Evolutionary conservation across 163 green algal species (phyloP), one percentile per base, ranked within the genome.

Genomic region (Volvox carteri): DNA sequence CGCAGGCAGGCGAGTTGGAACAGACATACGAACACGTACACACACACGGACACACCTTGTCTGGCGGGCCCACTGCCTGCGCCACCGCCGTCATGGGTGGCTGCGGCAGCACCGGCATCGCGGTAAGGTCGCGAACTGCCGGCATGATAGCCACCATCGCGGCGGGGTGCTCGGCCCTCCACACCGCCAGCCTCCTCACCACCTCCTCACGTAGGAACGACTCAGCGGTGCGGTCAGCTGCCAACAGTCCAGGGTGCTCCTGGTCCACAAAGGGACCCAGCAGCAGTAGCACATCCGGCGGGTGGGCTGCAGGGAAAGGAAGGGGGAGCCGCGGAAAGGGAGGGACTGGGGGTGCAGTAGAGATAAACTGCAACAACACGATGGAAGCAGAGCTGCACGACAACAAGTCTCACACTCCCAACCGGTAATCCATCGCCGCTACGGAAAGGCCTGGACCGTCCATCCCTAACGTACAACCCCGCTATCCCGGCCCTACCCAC

Each of bases 211-310:
- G 87, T 56, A 97, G 97, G 35, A 98, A 8, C 5, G 95, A 80
- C 30, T 98, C 92, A 84, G 96, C 97, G 9, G 86, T 93, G 25
- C 94, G 77, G 7, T 96, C 84, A 30, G 97, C 48, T 25, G 85
- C 54, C 1, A 76, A 56, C 5, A 98, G 75, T 0, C 81, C 14
- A 5, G 94, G 92, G 80, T 98, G 94, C 72, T 97, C 92, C 9
- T 85, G 92, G 91, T 98, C 96, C 68, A 98, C 94, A 93, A 98
- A 98, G 0, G 96, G 96, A 0, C 96, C 96, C 76, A 96, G 28
- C 58, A 98, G 93, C 81, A 98, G 75, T 78, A 98, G 90, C 46
- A 96, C 42, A 44, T 95, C 92, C 30, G 93, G 92, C 23, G 33
- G 52, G 48, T 79, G 41, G 52, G 85, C 87, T 91, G 80, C 21